Evolutionary conservation across 163 green algal species (phyloP).

Genomic region (Trebouxiophyceae sp.): DNA sequence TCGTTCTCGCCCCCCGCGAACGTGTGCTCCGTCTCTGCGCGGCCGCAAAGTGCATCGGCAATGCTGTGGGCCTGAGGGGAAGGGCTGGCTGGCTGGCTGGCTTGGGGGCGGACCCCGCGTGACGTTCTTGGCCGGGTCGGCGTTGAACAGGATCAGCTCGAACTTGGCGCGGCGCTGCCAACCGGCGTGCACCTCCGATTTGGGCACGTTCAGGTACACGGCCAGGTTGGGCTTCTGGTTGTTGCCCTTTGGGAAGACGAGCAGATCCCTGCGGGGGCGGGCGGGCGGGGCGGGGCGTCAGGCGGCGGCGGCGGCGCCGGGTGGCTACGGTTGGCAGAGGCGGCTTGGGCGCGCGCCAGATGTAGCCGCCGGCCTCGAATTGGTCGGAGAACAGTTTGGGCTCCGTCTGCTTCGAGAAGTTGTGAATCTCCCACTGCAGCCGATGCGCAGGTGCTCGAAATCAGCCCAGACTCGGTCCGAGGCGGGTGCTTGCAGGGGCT

Average conservation of each 20-base stretch:
- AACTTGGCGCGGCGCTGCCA: slow-evolving; percentile 57
- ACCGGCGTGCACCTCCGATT: slow-evolving; percentile 39
- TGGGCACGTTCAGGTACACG: slow-evolving; percentile 64
- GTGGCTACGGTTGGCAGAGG: too few species aligned
- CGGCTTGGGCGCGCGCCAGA: slow-evolving; percentile 18
- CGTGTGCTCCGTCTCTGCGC: slow-evolving; percentile 68
- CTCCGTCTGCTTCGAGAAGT: not conserved
- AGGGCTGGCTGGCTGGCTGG: too few species aligned
- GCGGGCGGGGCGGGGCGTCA: too few species aligned
- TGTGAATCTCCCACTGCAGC: not conserved
- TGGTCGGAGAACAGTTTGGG: slow-evolving; percentile 17
- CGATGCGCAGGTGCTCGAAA: not conserved
- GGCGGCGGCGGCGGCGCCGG: too few species aligned
- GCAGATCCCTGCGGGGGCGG: slow-evolving; percentile 48
- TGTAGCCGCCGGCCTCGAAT: slow-evolving; percentile 32
- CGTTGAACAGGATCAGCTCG: slow-evolving; percentile 58
- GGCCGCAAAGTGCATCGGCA: too few species aligned
- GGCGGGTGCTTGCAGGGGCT: too few species aligned
- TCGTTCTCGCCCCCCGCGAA: slow-evolving; percentile 72
- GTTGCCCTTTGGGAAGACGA: slow-evolving; percentile 65
- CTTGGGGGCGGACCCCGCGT: too few species aligned
- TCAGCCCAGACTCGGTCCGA: not conserved
- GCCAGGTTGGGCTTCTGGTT: slow-evolving; percentile 34
- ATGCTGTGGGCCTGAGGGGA: too few species aligned
- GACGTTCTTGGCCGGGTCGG: slow-evolving; percentile 18